phyloP scores from a whole-genome alignment of 148 eudicot genomes.

The Oxyria digyna region DNA sequence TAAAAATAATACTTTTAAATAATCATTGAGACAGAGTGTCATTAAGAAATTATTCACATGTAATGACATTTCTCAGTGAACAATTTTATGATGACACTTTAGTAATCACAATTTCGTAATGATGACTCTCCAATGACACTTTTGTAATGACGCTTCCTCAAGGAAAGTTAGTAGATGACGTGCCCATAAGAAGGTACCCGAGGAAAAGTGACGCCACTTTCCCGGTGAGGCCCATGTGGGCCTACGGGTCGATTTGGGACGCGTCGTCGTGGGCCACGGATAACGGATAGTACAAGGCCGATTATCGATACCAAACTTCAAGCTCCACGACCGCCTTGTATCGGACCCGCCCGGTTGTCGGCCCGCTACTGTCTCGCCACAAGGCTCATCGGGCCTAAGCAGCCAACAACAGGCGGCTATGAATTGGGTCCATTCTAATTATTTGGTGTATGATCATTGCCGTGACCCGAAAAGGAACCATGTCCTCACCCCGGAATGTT shows the following conservation, averaged over 20 bases:
- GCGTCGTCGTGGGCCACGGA: constrained; percentile 99
- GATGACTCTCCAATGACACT: too few relatives aligned
- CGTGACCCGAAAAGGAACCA: constrained; percentile 65
- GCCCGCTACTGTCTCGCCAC: constrained; percentile 61
- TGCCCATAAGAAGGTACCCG: constrained; percentile 82
- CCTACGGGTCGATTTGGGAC: constrained; percentile 97
- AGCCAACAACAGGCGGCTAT: constrained; percentile 38
- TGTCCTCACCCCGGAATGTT: constrained; percentile 78
- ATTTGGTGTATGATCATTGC: constrained; percentile 66
- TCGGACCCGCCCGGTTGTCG: constrained; percentile 44
- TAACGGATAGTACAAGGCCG: constrained; percentile 78
- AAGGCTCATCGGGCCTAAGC: constrained; percentile 47
- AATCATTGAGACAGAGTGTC: too few relatives aligned
- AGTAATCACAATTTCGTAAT: too few relatives aligned
- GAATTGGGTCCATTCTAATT: constrained; percentile 64
- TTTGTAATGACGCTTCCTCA: too few relatives aligned
- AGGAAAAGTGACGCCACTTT: constrained; percentile 69
- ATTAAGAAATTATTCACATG: too few relatives aligned
- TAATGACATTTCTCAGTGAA: too few relatives aligned
- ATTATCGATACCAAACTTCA: constrained; percentile 79
- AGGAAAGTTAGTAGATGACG: constrained; percentile 87
- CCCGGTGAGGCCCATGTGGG: constrained; percentile 90
- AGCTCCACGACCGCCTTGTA: constrained; percentile 64
- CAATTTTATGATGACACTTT: too few relatives aligned
- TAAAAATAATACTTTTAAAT: too few relatives aligned